Evolutionary conservation across 2,329 filamentous ascomycete genomes (phyloP).

Genomic region (Pseudogymnoascus pannorum): DNA sequence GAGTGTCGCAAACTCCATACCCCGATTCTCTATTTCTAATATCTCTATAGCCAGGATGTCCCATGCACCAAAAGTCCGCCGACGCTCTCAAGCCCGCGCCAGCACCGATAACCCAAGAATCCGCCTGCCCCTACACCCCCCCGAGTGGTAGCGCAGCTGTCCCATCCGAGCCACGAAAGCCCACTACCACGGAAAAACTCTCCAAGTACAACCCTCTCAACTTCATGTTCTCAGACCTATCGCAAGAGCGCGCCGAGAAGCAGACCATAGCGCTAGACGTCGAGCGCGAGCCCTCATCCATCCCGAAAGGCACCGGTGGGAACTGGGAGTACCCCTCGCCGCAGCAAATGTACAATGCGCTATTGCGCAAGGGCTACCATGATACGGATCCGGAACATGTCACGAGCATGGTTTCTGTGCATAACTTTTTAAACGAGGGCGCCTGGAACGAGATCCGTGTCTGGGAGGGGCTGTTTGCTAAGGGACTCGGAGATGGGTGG

Average conservation of each 20-base stretch:
- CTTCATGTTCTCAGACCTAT: slow-evolving; percentile 88
- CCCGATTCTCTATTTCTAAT: slow-evolving; percentile 13
- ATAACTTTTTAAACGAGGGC: slow-evolving; percentile 97
- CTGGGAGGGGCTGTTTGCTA: slow-evolving; percentile 82
- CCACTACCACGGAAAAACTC: slow-evolving; percentile 40
- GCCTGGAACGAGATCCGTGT: slow-evolving; percentile 92
- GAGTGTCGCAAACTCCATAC: slow-evolving; percentile 2
- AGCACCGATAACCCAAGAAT: slow-evolving; percentile 25
- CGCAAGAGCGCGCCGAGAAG: slow-evolving; percentile 66
- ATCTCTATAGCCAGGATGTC: slow-evolving; percentile 51
- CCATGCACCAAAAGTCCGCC: slow-evolving; percentile 52
- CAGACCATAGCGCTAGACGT: slow-evolving; percentile 72
- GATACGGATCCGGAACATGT: slow-evolving; percentile 91
- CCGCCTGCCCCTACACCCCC: slow-evolving; percentile 28
- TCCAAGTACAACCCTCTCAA: slow-evolving; percentile 75
- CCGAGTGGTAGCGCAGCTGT: slow-evolving; percentile 17
- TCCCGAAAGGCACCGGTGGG: slow-evolving; percentile 73
- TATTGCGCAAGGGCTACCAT: slow-evolving; percentile 90
- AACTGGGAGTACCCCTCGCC: slow-evolving; percentile 98
- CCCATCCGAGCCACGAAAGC: slow-evolving; percentile 24
- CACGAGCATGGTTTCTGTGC: slow-evolving; percentile 93
- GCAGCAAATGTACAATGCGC: slow-evolving; percentile 99
- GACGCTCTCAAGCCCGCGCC: slow-evolving; percentile 26
- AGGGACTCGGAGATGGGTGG: slow-evolving; percentile 66
- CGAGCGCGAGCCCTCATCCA: slow-evolving; percentile 76